phyloP scores from a whole-genome alignment of 768 basidiomycete species.

The Podaxis sp. region DNA sequence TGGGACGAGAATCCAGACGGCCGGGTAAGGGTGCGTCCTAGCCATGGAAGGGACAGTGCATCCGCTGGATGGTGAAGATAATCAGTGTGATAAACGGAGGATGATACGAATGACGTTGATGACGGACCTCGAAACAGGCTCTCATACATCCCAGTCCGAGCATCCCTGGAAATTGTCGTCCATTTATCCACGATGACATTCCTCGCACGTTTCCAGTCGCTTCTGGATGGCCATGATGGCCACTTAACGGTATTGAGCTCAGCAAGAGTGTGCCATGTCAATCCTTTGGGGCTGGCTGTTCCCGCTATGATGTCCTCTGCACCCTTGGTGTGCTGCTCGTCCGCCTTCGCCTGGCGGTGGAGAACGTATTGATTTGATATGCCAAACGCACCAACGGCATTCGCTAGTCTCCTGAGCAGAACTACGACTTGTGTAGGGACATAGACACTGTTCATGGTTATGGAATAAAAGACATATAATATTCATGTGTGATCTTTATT shows the following conservation, averaged over 20 bases:
- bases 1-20: constrained; percentile 19
- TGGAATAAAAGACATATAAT: constrained; percentile 9
- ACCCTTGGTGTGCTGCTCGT: background rate
- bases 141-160: constrained; percentile 1
- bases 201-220: constrained; percentile 17
- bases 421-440: constrained; percentile 58
- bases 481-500: background rate
- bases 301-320: background rate
- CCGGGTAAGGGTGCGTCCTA: constrained; percentile 7
- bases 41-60: constrained; percentile 15
- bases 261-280: constrained; percentile 12
- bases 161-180: constrained; percentile 3
- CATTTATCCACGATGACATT: constrained; percentile 5
- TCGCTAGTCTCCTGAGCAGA: constrained; percentile 61
- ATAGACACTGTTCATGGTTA: constrained; percentile 37
- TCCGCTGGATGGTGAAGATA: background rate
- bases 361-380: constrained; percentile 61
- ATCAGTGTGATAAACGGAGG: background rate
- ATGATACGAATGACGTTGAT: background rate
- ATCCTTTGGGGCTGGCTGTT: background rate
- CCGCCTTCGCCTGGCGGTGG: constrained; percentile 17
- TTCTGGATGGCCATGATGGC: constrained; percentile 24
- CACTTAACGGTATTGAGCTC: constrained; percentile 20
- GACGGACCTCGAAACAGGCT: constrained; percentile 6
- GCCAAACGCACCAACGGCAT: constrained; percentile 65